Evolutionary conservation across 305 asterid genomes (phyloP).

Genomic region (Ilex paraguariensis): DNA sequence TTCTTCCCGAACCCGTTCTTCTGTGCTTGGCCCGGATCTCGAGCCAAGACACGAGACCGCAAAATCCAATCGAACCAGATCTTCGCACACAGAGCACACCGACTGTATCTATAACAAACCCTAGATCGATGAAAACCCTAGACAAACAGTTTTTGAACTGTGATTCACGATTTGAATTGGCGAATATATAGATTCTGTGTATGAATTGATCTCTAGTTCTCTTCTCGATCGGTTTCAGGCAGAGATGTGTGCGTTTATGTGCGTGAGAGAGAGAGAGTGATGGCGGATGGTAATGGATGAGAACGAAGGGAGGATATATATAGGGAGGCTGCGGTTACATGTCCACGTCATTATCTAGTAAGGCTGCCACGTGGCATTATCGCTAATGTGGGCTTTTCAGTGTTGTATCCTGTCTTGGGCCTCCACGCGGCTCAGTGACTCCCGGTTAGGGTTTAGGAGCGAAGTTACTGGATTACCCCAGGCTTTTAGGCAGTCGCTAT

Average conservation of each 20-base stretch:
- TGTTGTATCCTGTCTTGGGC: neutral
- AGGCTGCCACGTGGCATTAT: neutral
- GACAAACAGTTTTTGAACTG: neutral
- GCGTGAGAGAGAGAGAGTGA: slow-evolving; percentile 10
- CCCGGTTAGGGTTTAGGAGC: neutral
- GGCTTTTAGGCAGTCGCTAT: too few relatives aligned
- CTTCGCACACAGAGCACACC: slow-evolving; percentile 26
- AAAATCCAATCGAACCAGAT: slow-evolving; percentile 33
- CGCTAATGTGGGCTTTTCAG: neutral
- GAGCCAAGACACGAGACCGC: slow-evolving; percentile 53
- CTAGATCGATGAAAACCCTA: slow-evolving; percentile 14
- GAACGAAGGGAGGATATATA: slow-evolving; percentile 25
- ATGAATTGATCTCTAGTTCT: neutral
- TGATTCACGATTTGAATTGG: neutral
- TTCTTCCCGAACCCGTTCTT: slow-evolving; percentile 22
- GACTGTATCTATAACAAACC: slow-evolving; percentile 17
- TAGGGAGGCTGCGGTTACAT: slow-evolving; percentile 3
- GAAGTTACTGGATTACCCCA: neutral
- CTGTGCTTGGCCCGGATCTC: slow-evolving; percentile 79
- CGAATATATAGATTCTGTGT: neutral
- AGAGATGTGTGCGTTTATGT: too few relatives aligned
- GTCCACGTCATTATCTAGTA: slow-evolving; percentile 2
- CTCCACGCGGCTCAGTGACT: neutral
- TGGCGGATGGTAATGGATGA: slow-evolving; percentile 44
- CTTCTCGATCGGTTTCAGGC: neutral